Evolutionary conservation across 345 rosid species (phyloP).

Genomic region (Sisymbrium irio): DNA sequence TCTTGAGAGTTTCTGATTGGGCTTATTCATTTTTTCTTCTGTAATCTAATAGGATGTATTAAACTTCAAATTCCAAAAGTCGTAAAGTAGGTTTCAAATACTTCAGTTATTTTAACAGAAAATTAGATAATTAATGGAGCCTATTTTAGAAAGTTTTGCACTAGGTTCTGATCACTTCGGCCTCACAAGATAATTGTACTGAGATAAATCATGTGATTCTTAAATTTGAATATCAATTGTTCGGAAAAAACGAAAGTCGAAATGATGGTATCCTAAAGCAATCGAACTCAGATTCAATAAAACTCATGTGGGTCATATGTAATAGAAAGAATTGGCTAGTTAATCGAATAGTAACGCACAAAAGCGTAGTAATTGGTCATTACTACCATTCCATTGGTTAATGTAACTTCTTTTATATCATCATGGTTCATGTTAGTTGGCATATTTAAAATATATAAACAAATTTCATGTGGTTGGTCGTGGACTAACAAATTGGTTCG

Average conservation of each 20-base stretch:
- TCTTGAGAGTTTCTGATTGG: not conserved
- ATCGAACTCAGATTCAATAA: constrained; percentile 19
- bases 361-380: not conserved
- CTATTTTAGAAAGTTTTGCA: no score
- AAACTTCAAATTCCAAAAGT: not conserved
- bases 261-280: constrained; percentile 28
- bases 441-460: not conserved
- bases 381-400: constrained; percentile 21
- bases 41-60: not conserved
- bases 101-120: not conserved
- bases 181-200: not conserved
- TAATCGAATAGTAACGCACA: not conserved
- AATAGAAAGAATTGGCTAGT: not conserved
- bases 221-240: constrained; percentile 2
- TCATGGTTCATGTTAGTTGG: constrained; percentile 27
- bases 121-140: not conserved
- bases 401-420: constrained; percentile 1
- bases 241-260: constrained; percentile 1
- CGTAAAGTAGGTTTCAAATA: not conserved
- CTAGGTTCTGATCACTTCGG: not conserved
- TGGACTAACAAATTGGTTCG: constrained; percentile 20
- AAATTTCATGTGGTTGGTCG: constrained; percentile 25
- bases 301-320: constrained; percentile 20
- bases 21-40: not conserved
- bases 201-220: not conserved